These are phyloP conservation scores for Silene uniflora DNA, from an alignment of 148 eudicot species.

Conservation along the genomic window DNA sequence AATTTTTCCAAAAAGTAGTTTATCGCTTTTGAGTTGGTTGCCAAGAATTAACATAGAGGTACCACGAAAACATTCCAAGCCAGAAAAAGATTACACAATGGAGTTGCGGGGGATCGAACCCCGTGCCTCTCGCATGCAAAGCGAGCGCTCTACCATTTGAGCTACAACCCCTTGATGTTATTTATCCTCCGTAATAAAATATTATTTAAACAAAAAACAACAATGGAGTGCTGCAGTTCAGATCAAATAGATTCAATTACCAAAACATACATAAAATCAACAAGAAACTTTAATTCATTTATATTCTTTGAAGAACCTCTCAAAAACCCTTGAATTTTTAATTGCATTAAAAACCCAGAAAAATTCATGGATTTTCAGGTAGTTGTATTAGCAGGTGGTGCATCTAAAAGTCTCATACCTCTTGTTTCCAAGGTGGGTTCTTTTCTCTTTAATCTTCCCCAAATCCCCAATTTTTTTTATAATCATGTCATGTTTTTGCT, in stretches of 20 bases:
- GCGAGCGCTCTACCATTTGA: slow-evolving; percentile 65
- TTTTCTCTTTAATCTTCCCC: not conserved
- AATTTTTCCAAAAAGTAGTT: too few species aligned
- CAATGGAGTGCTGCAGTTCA: too few species aligned
- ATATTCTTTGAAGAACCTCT: slow-evolving; percentile 6
- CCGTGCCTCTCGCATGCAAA: slow-evolving; percentile 40
- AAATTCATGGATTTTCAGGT: slow-evolving; percentile 88
- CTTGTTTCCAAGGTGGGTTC: slow-evolving; percentile 72
- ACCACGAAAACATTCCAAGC: too few species aligned
- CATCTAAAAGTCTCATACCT: slow-evolving; percentile 70
- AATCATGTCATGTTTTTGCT: not conserved
- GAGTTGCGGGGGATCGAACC: slow-evolving; percentile 36
- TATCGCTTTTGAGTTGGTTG: too few species aligned
- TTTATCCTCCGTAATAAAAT: not conserved
- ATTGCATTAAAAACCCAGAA: not conserved
- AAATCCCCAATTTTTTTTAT: not conserved
- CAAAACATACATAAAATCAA: not conserved
- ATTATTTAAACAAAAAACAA: not conserved
- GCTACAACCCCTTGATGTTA: slow-evolving; percentile 43
- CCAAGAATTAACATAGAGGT: too few species aligned
- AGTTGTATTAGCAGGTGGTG: slow-evolving; percentile 94
- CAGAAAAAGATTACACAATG: not conserved
- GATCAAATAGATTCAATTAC: not conserved
- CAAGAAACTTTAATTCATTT: not conserved
- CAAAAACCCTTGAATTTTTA: slow-evolving; percentile 16